Evolutionary conservation across 257 asterid species (phyloP).

Genomic region (Gentiana straminea): DNA sequence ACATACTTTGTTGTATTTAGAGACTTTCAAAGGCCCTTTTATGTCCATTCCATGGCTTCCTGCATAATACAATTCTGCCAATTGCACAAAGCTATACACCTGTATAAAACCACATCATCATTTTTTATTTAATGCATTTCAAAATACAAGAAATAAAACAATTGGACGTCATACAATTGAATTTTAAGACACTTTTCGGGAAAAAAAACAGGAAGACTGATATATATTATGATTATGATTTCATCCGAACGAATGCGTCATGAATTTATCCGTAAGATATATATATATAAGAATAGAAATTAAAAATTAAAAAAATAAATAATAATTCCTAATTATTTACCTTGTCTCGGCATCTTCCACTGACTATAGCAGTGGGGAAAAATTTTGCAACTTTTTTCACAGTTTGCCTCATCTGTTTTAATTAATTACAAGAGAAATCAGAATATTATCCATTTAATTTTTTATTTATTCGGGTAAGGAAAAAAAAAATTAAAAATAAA

Average conservation of each 20-base stretch:
- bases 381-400: constrained; percentile 45
- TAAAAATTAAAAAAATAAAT: too few relatives aligned
- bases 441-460: too few relatives aligned
- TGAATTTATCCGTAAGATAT: too few relatives aligned
- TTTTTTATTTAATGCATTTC: too few relatives aligned
- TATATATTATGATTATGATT: too few relatives aligned
- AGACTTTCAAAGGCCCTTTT: constrained; percentile 64
- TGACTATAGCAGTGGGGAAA: constrained; percentile 71
- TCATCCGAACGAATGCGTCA: too few relatives aligned
- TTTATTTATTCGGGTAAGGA: too few relatives aligned
- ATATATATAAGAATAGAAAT: neutral
- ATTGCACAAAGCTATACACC: constrained; percentile 53
- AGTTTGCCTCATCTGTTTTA: constrained; percentile 60
- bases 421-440: neutral
- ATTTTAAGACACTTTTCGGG: too few relatives aligned
- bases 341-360: constrained; percentile 78
- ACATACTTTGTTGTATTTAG: constrained; percentile 19
- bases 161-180: too few relatives aligned
- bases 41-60: constrained; percentile 99
- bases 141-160: too few relatives aligned
- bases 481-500: neutral
- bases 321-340: constrained; percentile 11
- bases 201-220: too few relatives aligned
- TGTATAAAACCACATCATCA: neutral
- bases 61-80: constrained; percentile 81